Evolutionary conservation across 352 stramenopile species (phyloP).

Genomic region (Phytopythium chamaehyphon): DNA sequence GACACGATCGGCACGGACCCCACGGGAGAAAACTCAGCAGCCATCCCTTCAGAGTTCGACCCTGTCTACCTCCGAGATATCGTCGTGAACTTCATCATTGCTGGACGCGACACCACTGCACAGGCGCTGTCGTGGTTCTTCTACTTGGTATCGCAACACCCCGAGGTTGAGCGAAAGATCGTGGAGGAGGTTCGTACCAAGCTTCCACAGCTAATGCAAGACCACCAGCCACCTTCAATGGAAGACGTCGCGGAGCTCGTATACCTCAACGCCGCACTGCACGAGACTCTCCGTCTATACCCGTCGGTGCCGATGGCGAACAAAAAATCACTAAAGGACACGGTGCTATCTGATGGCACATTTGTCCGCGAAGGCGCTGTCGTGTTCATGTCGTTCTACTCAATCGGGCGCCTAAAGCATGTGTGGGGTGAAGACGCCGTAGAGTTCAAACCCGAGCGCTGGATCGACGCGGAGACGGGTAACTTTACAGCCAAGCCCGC

Average conservation of each 20-base stretch:
- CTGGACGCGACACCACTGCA: conserved; percentile 75
- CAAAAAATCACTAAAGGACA: conserved; percentile 33
- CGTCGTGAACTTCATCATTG: conserved; percentile 79
- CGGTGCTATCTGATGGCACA: conserved; percentile 59
- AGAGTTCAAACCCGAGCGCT: conserved; percentile 68
- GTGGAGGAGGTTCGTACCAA: conserved; percentile 33
- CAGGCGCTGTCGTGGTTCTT: conserved; percentile 76
- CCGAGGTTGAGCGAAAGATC: conserved; percentile 42
- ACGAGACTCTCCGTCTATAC: conserved; percentile 52
- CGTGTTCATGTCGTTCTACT: conserved; percentile 45
- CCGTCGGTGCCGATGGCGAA: conserved; percentile 45
- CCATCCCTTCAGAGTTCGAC: conserved; percentile 12
- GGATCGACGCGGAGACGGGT: conserved; percentile 34
- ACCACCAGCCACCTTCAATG: conserved; percentile 13
- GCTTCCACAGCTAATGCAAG: conserved; percentile 17
- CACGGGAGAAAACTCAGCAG: conserved; percentile 16
- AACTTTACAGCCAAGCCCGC: conserved; percentile 7
- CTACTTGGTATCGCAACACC: conserved; percentile 43
- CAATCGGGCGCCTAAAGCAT: conserved; percentile 40
- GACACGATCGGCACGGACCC: conserved; percentile 25
- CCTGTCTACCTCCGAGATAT: conserved; percentile 57
- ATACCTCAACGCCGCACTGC: conserved; percentile 47
- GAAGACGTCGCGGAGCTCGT: conserved; percentile 24
- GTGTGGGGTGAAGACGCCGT: conserved; percentile 59
- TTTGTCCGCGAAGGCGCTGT: conserved; percentile 29